Percentiles rank a stretch among this genome's conserved stretches.
Conservation (phyloP, 371 early-diverging fungal genomes). For the Phascolomyces articulosus region DNA sequence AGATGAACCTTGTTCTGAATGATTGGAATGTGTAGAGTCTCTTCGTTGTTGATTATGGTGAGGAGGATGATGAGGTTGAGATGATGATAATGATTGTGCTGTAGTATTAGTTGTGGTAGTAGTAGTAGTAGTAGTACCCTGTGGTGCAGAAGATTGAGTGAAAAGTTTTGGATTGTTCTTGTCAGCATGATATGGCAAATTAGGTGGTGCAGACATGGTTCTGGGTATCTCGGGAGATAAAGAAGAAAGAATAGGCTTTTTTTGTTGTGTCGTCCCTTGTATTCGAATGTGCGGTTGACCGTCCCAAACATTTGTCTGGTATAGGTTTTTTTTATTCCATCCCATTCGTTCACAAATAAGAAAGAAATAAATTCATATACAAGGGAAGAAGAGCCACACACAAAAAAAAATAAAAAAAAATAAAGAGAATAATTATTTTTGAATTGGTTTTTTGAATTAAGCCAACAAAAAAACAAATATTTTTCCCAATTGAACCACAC, state of each 20-base stretch:
- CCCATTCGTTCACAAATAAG: no score
- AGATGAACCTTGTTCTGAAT: slow-evolving; percentile 17
- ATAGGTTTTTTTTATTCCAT: no score
- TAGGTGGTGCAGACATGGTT: slow-evolving; percentile 13
- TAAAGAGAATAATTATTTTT: no score
- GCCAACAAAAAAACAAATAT: no score
- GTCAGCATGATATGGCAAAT: slow-evolving; percentile 23
- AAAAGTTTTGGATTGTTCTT: slow-evolving; percentile 9
- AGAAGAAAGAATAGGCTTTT: slow-evolving; percentile 16
- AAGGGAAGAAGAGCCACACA: background rate
- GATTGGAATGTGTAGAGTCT: slow-evolving; percentile 26
- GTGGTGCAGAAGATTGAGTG: slow-evolving; percentile 8
- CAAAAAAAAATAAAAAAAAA: slow-evolving; percentile 12
- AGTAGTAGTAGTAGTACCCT: background rate
- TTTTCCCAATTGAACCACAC: no score
- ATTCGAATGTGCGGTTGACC: slow-evolving; percentile 3
- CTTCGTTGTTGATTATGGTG: slow-evolving; percentile 20
- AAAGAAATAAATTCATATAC: slow-evolving; percentile 10
- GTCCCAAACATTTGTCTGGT: slow-evolving; percentile 2
- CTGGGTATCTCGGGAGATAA: slow-evolving; percentile 15
- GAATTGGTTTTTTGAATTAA: no score
- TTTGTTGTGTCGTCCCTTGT: background rate
- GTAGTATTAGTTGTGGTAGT: no score
- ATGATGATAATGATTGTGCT: background rate
- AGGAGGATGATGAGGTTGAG: background rate